phyloP scores from a whole-genome alignment of 1,284 basidiomycete species.

The Rhodotorula glutinis region DNA sequence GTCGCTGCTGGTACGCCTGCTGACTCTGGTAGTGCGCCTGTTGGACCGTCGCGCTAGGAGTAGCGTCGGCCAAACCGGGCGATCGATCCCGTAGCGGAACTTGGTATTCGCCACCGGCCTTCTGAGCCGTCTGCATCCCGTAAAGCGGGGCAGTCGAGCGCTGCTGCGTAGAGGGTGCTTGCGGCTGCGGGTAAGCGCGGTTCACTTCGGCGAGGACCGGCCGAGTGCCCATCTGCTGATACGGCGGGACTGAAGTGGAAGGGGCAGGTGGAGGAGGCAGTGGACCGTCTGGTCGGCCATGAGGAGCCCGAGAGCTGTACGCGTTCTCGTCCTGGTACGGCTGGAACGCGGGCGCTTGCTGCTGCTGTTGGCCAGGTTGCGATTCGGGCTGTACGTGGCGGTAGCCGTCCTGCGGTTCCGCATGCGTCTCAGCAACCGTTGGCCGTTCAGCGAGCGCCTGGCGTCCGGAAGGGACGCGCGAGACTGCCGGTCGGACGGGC shows the following conservation, averaged over 20 bases:
- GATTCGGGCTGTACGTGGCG: neutral
- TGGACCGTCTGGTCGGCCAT: neutral
- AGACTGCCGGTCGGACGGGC: neutral
- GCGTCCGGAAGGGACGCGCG: slow-evolving; percentile 4
- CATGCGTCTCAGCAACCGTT: neutral
- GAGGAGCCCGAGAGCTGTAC: slow-evolving; percentile 13
- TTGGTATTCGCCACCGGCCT: slow-evolving; percentile 21
- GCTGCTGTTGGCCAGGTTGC: slow-evolving; percentile 3
- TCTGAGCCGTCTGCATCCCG: neutral
- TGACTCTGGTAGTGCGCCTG: slow-evolving; percentile 30
- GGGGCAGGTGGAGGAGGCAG: neutral
- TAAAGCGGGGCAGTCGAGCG: slow-evolving; percentile 7
- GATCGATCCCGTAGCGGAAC: slow-evolving; percentile 33
- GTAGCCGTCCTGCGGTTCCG: slow-evolving; percentile 2
- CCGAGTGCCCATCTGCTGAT: neutral
- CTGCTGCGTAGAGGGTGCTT: slow-evolving; percentile 11
- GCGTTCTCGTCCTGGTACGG: slow-evolving; percentile 31
- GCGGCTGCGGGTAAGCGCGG: slow-evolving; percentile 8
- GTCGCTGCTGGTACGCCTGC: slow-evolving; percentile 18
- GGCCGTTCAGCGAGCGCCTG: neutral
- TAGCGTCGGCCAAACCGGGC: slow-evolving; percentile 34
- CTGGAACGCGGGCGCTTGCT: slow-evolving; percentile 1
- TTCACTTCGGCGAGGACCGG: slow-evolving; percentile 28
- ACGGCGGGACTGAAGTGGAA: neutral
- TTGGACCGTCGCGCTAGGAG: slow-evolving; percentile 30